These are phyloP conservation scores for Aethionema arabicum DNA, from an alignment of 345 rosid genomes.

Conservation along the genomic window DNA sequence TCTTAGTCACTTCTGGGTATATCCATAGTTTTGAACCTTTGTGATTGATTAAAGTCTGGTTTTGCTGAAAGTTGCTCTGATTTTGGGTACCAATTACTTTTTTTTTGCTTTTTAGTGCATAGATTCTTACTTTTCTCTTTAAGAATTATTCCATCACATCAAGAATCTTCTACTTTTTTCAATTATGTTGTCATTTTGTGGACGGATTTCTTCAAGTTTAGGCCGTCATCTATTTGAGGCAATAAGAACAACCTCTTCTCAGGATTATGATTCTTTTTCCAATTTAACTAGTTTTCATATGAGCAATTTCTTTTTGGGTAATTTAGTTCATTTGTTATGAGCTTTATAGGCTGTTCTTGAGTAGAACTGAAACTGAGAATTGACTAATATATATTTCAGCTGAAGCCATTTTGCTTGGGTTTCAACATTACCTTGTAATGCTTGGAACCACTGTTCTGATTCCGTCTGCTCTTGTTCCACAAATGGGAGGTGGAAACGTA, in stretches of 20 bases:
- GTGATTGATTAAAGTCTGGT: constrained; percentile 8
- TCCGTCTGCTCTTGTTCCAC: constrained; percentile 95
- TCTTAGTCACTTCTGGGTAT: constrained; percentile 32
- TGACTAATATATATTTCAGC: constrained; percentile 48
- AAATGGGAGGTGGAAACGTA: constrained; percentile 99
- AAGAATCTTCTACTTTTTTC: constrained; percentile 15
- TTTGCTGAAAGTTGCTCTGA: constrained; percentile 22
- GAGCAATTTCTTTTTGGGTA: background rate
- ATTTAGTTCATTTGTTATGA: background rate
- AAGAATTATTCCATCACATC: constrained; percentile 11
- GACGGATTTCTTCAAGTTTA: background rate
- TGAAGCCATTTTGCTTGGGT: constrained; percentile 91
- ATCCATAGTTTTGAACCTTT: constrained; percentile 37
- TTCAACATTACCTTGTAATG: constrained; percentile 95
- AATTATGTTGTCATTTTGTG: background rate
- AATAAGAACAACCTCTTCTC: too few relatives aligned
- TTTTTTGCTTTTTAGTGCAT: constrained; percentile 25
- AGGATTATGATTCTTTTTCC: too few relatives aligned
- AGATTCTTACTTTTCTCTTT: constrained; percentile 31
- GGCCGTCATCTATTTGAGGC: too few relatives aligned
- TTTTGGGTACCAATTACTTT: constrained; percentile 26
- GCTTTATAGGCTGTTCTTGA: constrained; percentile 3
- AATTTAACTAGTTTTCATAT: too few relatives aligned
- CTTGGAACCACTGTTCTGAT: constrained; percentile 94
- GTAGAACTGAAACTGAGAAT: constrained; percentile 13